Base-by-base conservation (phyloP, 306 rosid genomes). In the Sindora glabra region DNA sequence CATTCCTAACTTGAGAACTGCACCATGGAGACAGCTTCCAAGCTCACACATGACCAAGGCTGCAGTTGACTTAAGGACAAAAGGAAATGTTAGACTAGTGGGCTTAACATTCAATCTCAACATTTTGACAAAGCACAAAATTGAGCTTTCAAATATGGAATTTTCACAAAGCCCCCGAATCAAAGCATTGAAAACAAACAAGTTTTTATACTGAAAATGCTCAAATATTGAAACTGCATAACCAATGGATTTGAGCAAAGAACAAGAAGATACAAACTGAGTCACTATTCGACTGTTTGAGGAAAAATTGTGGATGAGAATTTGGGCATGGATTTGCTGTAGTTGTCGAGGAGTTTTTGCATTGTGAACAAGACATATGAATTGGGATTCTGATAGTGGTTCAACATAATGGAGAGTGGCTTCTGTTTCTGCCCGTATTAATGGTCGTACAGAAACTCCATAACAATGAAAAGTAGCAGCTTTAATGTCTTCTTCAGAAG, bases 201-300 rank as follows among this genome's bases (percentile, higher is more conserved):
- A 24, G 23, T 56, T 67, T 56, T 67, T 67, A 15, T 10, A n/a
- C 44, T 67, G 39, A 34, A 67, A 34, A 16, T 8, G 56, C 5
- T 24, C 65, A 38, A 67, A 67, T 57, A 67, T 32, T 19, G 65
- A 56, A 37, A 67, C 21, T 23, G 65, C 73, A 57, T 67, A 67
- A 40, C 39, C 73, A n/a, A 57, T 37, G 19, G 58, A 56, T 29
- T 57, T 67, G 1, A 56, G 39, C 39, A 25, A 57, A 47, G 65
- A 67, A 67, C 48, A 67, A 1, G 57, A 67, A 30, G 65, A 56
- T 33, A 56, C 46, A n/a, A 67, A 57, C 45, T 56, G 65, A 29
- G 73, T 67, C 48, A 46, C 38, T 11, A 67, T 21, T 27, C 58
- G 73, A 33, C 73, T 67, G 41, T 48, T 67, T 32, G 58, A 57